Evolutionary conservation across 495 filamentous ascomycete species (phyloP).

Genomic region (Xylaria grammica): DNA sequence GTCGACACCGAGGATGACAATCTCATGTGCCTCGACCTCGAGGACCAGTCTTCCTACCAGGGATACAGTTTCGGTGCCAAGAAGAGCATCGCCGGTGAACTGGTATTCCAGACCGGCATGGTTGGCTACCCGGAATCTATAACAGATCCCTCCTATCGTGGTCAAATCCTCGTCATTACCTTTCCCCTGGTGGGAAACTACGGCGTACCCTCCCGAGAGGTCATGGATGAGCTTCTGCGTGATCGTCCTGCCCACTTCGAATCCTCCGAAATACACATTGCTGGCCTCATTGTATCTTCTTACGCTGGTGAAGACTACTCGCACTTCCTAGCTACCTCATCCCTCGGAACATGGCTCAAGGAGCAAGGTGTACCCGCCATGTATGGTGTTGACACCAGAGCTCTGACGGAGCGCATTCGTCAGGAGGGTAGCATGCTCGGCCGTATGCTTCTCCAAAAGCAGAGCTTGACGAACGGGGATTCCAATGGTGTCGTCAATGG

Average conservation of each 20-base stretch:
- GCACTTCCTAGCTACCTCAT: constrained; percentile 87
- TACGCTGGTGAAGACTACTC: constrained; percentile 95
- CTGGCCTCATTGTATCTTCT: constrained; percentile 85
- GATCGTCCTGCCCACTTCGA: constrained; percentile 92
- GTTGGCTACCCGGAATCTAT: constrained; percentile 97
- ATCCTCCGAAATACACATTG: constrained; percentile 86
- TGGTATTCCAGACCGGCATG: constrained; percentile 99
- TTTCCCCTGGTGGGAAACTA: constrained; percentile 94
- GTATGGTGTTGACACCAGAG: constrained; percentile 92
- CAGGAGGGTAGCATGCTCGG: constrained; percentile 96
- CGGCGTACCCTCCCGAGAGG: constrained; percentile 85
- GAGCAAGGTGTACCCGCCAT: constrained; percentile 96
- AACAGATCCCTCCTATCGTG: constrained; percentile 91
- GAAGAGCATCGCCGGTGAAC: constrained; percentile 90
- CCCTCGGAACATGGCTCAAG: constrained; percentile 91
- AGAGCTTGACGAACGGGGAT: constrained; percentile 54
- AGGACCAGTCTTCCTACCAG: constrained; percentile 86
- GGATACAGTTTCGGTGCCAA: constrained; percentile 94
- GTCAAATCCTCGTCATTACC: constrained; percentile 89
- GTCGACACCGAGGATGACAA: constrained; percentile 55
- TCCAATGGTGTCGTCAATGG: constrained; percentile 41
- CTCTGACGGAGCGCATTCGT: constrained; percentile 90
- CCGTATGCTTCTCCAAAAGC: constrained; percentile 77
- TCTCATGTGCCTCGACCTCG: constrained; percentile 81
- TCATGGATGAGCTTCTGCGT: constrained; percentile 77